phyloP scores from a whole-genome alignment of 2,329 filamentous ascomycete genomes.

The Kalaharituber pfeilii region DNA sequence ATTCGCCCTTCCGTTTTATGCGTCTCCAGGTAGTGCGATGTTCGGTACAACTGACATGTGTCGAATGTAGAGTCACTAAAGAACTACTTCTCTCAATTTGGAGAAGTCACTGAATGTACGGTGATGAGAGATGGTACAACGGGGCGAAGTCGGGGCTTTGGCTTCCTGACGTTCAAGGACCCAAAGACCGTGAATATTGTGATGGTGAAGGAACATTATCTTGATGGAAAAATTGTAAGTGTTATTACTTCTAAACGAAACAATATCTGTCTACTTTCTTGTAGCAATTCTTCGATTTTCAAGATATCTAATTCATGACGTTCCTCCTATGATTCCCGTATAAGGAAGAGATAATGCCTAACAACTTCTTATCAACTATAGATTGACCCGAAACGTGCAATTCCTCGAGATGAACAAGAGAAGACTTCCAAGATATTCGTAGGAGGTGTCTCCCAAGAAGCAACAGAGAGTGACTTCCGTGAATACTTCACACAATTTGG shows the following conservation, averaged over 20 bases:
- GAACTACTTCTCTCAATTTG: constrained; percentile 95
- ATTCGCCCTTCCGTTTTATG: neutral
- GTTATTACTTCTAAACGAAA: no score
- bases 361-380: constrained; percentile 29
- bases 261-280: neutral
- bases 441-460: constrained; percentile 91
- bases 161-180: constrained; percentile 94
- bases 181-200: constrained; percentile 96
- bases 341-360: constrained; percentile 1
- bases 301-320: constrained; percentile 4
- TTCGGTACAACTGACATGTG: neutral
- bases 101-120: constrained; percentile 91
- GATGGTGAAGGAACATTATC: constrained; percentile 98
- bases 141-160: constrained; percentile 85
- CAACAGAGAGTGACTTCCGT: constrained; percentile 87
- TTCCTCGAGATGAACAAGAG: constrained; percentile 93
- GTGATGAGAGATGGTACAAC: constrained; percentile 97
- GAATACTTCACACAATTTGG: constrained; percentile 96
- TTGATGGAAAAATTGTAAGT: constrained; percentile 95
- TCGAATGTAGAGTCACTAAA: constrained; percentile 62
- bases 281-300: constrained; percentile 11
- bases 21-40: neutral
- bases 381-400: constrained; percentile 97
- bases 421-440: constrained; percentile 98
- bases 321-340: neutral